Evolutionary conservation across 176 grass and related monocot species (phyloP), one percentile per base, ranked within the genome.

Genomic region (Lolium perenne): DNA sequence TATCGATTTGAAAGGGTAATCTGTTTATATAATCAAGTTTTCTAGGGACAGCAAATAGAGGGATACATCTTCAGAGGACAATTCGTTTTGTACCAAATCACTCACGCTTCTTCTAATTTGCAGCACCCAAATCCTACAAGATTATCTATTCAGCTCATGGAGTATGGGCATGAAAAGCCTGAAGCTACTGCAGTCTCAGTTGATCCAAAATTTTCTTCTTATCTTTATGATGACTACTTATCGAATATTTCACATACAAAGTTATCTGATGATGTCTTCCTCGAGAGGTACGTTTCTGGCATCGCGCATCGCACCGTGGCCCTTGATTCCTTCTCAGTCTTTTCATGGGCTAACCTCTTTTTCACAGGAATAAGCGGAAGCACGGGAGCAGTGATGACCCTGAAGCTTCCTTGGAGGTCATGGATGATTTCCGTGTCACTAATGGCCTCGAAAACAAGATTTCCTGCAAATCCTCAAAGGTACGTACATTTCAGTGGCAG

Each of bases 381-480:
- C 61, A 15, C 7, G 40, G 16, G 55, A 80, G n/a, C 32, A 88
- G 74, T 18, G 59, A 87, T 54, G 88, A 85, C 13, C 32, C 59
- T 76, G 81, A 81, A 59, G 38, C 50, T 70, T 81, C 74, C 59
- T 86, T 59, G 62, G 84, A 87, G 57, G 43, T 77, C 57, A 84
- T 91, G 63, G 61, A 87, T 82, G 91, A 48, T 78, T 69, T 92
- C 84, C 79, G 15, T 50, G 86, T 95, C 57, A 25, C 58, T 72
- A 95, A 95, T 91, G 91, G 91, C 38, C 86, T 95, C 48, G 93
- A 95, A 66, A 91, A 91, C 88, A 95, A 95, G 87, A 86, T 95
- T 53, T 84, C 88, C 75, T 83, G 88, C 80, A 86, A 53, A 71
- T 69, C 83, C 26, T 93, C 91, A 11, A 95, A 95, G 93, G 93